Evolutionary conservation across 768 basidiomycete species (phyloP), one percentile per base, ranked within the genome.

Genomic region (Hysterangium stoloniferum): DNA sequence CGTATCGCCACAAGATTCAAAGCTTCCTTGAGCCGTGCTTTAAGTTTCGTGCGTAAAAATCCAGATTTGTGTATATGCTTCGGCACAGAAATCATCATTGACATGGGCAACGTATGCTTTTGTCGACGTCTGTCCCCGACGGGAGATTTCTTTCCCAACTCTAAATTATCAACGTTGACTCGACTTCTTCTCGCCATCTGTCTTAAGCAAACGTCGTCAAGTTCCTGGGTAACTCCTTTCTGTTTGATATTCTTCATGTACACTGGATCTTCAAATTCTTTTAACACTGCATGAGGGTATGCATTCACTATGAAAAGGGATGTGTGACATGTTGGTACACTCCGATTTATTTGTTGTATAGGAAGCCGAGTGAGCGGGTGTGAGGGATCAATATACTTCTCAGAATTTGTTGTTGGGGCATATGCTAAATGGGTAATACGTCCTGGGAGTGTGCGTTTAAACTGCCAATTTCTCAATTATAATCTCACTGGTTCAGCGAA

Each of bases 371-470:
- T 32, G 3, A 51, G 28, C 20, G 49, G 49, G 31, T 51, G 38
- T 9, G 49, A 51, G 19, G 1, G 4, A 22, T 51, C 29, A 20
- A 51, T 13, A 5, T 17, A 4, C 5, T 37, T 37, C 20, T 12
- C 32, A 35, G 4, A 8, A 22, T 41, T 41, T 2, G 4, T 4
- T 12, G 22, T 17, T 15, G 25, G 49, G 9, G 13, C 38, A 28
- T 33, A 43, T 8, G n/a, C 25, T 22, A 51, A 27, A 27, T 43
- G 38, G 3, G 38, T 25, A 6, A 31, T 11, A 6, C n/a, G 6
- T n/a, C 49, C 49, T 9, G 49, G 49, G 29, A 24, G 22, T 17
- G 49, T 51, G 25, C 49, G 49, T 31, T 51, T 51, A 27, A 25
- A 51, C 49, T 51, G 27, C n/a, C n/a, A n/a, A n/a, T n/a, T n/a